A percentile compares a stretch with the other conserved stretches of the same genome.
Conservation (phyloP, 1,139 yeast genomes). For the Kluyveromyces sp. region DNA sequence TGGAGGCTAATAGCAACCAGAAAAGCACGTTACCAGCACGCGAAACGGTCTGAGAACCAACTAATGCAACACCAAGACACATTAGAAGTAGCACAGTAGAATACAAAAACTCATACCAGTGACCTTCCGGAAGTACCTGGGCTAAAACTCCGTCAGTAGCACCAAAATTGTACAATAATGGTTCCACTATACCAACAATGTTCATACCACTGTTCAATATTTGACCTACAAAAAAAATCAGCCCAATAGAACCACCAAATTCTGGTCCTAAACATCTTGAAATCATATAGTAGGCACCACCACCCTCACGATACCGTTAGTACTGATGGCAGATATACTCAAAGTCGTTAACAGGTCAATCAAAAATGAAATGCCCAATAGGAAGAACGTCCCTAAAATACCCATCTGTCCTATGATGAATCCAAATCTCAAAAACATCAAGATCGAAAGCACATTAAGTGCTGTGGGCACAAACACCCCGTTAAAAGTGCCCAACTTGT, state of each 20-base stretch:
- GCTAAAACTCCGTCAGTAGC: constrained; percentile 30
- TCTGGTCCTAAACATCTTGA: constrained; percentile 75
- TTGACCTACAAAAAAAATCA: constrained; percentile 71
- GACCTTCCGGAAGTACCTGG: constrained; percentile 50
- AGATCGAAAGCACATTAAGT: constrained; percentile 65
- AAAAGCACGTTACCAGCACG: constrained; percentile 75
- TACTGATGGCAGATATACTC: constrained; percentile 71
- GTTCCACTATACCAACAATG: constrained; percentile 75
- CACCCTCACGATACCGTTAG: constrained; percentile 81
- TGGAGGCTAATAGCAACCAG: constrained; percentile 59
- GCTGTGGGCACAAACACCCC: constrained; percentile 79
- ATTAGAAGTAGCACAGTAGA: constrained; percentile 57
- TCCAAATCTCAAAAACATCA: constrained; percentile 76
- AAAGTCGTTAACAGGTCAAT: constrained; percentile 63
- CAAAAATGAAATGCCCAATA: constrained; percentile 53
- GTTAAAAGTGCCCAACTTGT: constrained; percentile 61
- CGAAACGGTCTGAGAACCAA: constrained; percentile 79
- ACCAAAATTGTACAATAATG: constrained; percentile 57
- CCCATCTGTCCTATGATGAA: constrained; percentile 78
- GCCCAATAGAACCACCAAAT: constrained; percentile 77
- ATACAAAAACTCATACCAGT: constrained; percentile 47
- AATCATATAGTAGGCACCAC: constrained; percentile 80
- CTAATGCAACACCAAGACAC: constrained; percentile 72
- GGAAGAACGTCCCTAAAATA: constrained; percentile 49
- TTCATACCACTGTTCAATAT: constrained; percentile 68